A percentile compares a stretch with the other conserved stretches of the same genome.
Conservation (phyloP, 2,329 filamentous ascomycete species). For the Rutstroemia sp. region DNA sequence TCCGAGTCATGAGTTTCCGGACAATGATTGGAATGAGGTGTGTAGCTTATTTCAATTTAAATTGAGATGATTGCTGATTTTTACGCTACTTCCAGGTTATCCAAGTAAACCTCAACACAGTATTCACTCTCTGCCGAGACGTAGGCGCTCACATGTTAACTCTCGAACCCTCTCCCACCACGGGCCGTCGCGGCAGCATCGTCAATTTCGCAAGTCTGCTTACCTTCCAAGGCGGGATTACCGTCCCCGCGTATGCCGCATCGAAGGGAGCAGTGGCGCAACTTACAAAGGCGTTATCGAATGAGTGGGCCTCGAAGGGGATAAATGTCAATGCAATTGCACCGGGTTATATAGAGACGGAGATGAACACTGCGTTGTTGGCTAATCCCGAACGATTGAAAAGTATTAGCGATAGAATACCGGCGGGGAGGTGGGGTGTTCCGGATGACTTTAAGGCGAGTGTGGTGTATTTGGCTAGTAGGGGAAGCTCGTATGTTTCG, state of each 20-base stretch:
- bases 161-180: constrained; percentile 60
- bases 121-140: constrained; percentile 73
- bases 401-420: constrained; percentile 74
- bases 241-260: constrained; percentile 80
- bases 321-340: constrained; percentile 84
- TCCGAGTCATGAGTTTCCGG: constrained; percentile 33
- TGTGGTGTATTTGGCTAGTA: constrained; percentile 68
- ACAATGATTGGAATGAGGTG: constrained; percentile 34
- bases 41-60: constrained; percentile 48
- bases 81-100: constrained; percentile 40
- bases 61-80: constrained; percentile 36
- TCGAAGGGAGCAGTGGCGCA: constrained; percentile 81
- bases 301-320: constrained; percentile 77
- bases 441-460: constrained; percentile 86
- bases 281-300: constrained; percentile 57
- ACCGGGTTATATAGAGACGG: constrained; percentile 85
- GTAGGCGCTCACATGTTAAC: constrained; percentile 71
- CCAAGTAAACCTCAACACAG: constrained; percentile 77
- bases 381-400: constrained; percentile 60
- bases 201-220: constrained; percentile 82
- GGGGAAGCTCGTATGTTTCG: constrained; percentile 71
- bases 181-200: constrained; percentile 59
- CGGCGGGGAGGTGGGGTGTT: constrained; percentile 73
- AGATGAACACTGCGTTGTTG: constrained; percentile 84
- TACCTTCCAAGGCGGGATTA: constrained; percentile 86